Base-by-base conservation (phyloP, 371 early-diverging fungal species). In the Apophysomyces trapeziformis region DNA sequence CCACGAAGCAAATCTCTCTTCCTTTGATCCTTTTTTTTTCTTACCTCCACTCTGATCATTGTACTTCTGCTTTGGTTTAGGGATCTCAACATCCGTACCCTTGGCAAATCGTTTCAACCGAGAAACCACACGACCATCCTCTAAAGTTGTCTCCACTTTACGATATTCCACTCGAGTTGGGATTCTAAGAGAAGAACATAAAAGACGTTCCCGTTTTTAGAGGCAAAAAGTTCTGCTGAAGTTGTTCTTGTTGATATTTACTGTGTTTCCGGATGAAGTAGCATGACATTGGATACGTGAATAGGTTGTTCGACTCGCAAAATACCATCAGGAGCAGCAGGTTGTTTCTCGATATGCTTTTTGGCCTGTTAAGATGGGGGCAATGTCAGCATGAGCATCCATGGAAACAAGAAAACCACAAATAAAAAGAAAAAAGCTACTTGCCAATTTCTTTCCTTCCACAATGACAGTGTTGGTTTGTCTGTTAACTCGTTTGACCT, bases 211-310 rank as follows among this genome's bases (percentile, higher is more conserved):
- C 32, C 32, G 32, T 26, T 26, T 26, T 26, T 26, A 26, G 32
- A 26, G 32, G 32, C 2, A 26, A 26, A 26, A 26, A 26, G 32
- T 26, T 26, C 32, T 26, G 32, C 32, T 26, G 32, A 26, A 26
- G 41, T 41, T 41, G 41, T 41, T 41, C 13, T 41, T 41, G 8
- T n/a, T 14, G 16, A 63, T 74, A 57, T 26, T 26, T 83, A 83
- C 83, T 80, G 79, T 60, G 83, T 83, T 61, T 80, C 77, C 41
- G 83, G 83, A 57, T 83, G 79, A 47, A 80, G 69, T 14, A 83
- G 66, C 83, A 83, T 83, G 45, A 83, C 72, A 61, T 83, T 83
- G 35, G 83, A 83, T 18, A 78, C 68, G 59, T 83, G 83, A 67
- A 83, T 83, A 39, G 83, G 79, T 57, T 71, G 69, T 63, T 80